phyloP scores from a whole-genome alignment of 371 early-diverging fungal genomes.

The Encephalitozoon intestinalis region DNA sequence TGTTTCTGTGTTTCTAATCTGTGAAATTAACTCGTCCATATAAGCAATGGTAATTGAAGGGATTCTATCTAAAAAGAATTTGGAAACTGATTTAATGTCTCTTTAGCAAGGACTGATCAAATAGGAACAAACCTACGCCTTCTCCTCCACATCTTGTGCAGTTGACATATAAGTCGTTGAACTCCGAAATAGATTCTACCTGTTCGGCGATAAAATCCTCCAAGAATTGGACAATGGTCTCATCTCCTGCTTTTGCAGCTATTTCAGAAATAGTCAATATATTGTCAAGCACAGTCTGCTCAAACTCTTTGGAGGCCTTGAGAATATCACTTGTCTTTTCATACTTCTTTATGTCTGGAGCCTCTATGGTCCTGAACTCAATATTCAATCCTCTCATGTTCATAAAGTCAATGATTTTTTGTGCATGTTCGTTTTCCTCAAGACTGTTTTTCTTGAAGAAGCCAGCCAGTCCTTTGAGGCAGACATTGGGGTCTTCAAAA shows the following conservation, averaged over 20 bases:
- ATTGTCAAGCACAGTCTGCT: constrained; percentile 20
- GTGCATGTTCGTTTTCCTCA: constrained; percentile 43
- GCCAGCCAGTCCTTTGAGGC: constrained; percentile 5
- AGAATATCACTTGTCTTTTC: constrained; percentile 17
- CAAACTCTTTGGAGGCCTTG: constrained; percentile 17
- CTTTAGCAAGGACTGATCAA: constrained; percentile 13
- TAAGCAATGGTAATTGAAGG: background rate
- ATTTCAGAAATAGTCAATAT: constrained; percentile 12
- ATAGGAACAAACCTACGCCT: background rate
- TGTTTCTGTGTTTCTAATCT: background rate
- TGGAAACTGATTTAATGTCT: background rate
- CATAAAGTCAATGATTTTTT: constrained; percentile 43
- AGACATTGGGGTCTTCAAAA: constrained; percentile 7
- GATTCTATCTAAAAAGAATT: background rate
- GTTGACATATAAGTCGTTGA: constrained; percentile 22
- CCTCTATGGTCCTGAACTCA: constrained; percentile 5
- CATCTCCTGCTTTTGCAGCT: constrained; percentile 29
- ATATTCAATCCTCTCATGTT: constrained; percentile 25
- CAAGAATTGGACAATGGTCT: constrained; percentile 7
- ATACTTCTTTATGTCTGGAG: constrained; percentile 3
- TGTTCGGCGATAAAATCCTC: constrained; percentile 42
- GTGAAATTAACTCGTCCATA: background rate
- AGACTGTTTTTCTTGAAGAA: constrained; percentile 25
- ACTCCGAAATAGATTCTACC: constrained; percentile 25
- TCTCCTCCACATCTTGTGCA: constrained; percentile 34